These are phyloP conservation scores for Fusarium sp. DNA, from an alignment of 2,329 filamentous ascomycete genomes.

Conservation along the genomic window DNA sequence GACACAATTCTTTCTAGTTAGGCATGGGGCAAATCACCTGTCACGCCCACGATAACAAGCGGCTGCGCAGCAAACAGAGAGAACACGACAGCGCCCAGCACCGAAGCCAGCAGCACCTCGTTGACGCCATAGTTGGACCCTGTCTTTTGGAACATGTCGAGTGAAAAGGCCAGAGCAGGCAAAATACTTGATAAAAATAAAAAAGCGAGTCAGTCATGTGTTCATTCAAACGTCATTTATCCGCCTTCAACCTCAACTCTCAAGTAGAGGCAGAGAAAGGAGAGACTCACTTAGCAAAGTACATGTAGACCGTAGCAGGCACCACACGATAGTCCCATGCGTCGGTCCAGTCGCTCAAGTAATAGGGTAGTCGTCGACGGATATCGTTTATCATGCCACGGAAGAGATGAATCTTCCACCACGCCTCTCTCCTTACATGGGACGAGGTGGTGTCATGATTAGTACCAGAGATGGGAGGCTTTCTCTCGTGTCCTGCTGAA, in stretches of 20 bases:
- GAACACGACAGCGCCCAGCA: constrained; percentile 85
- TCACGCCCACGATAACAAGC: constrained; percentile 90
- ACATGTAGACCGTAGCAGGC: constrained; percentile 91
- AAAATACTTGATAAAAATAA: constrained; percentile 71
- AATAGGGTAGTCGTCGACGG: constrained; percentile 78
- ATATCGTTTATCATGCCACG: constrained; percentile 84
- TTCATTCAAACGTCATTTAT: constrained; percentile 2
- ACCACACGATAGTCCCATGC: constrained; percentile 92
- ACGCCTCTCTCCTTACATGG: constrained; percentile 50
- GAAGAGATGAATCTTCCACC: constrained; percentile 82
- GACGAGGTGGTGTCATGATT: constrained; percentile 9
- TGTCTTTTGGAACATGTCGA: constrained; percentile 94
- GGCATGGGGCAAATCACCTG: constrained; percentile 59
- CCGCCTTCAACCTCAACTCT: neutral
- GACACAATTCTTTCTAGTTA: neutral
- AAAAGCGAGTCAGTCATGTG: constrained; percentile 20
- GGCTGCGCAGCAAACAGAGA: constrained; percentile 83
- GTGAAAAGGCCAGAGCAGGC: constrained; percentile 86
- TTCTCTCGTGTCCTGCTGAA: constrained; percentile 18
- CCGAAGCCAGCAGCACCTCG: constrained; percentile 87
- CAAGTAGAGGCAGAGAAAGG: neutral
- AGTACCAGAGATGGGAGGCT: neutral
- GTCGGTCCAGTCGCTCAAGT: constrained; percentile 84
- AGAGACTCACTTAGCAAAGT: constrained; percentile 82
- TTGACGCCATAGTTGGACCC: constrained; percentile 88